These are phyloP conservation scores for Albophoma yamanashiensis DNA, from an alignment of 2,329 filamentous ascomycete species.

Conservation along the genomic window DNA sequence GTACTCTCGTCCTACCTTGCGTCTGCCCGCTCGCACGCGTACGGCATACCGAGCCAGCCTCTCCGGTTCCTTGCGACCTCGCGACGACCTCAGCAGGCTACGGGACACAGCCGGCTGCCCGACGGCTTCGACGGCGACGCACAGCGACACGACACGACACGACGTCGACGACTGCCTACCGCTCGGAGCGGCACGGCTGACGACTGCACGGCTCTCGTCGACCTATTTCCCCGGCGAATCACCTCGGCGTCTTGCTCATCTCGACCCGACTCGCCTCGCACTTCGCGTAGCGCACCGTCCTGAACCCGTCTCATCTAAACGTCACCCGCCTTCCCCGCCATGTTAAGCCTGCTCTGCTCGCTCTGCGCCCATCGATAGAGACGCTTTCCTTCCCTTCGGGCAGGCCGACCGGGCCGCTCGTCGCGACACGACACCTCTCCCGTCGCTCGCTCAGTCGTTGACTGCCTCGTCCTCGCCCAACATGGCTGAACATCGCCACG, in stretches of 20 bases:
- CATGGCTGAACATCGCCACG: conserved; percentile 22
- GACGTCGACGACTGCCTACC: background rate
- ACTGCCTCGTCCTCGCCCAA: conserved; percentile 5
- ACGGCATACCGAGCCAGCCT: background rate
- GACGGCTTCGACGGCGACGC: background rate
- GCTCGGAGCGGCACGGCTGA: background rate
- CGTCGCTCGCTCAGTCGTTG: conserved; percentile 11
- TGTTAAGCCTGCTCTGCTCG: background rate
- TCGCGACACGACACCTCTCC: conserved; percentile 2
- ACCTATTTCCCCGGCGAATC: too few species aligned
- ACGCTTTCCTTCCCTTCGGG: conserved; percentile 15
- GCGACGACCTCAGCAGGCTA: background rate
- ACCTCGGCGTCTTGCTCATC: background rate
- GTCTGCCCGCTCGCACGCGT: background rate
- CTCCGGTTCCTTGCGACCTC: background rate
- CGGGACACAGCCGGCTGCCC: background rate
- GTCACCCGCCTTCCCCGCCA: background rate
- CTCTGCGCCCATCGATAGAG: conserved; percentile 19
- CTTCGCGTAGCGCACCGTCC: background rate
- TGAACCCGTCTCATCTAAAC: background rate
- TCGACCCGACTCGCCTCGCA: conserved; percentile 1
- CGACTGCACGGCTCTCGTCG: background rate
- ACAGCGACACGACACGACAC: background rate
- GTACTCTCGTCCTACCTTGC: background rate
- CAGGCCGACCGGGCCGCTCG: conserved; percentile 15